These are phyloP conservation scores for Kregervanrija delftensis DNA, from an alignment of 805 yeast species.

Conservation along the genomic window DNA sequence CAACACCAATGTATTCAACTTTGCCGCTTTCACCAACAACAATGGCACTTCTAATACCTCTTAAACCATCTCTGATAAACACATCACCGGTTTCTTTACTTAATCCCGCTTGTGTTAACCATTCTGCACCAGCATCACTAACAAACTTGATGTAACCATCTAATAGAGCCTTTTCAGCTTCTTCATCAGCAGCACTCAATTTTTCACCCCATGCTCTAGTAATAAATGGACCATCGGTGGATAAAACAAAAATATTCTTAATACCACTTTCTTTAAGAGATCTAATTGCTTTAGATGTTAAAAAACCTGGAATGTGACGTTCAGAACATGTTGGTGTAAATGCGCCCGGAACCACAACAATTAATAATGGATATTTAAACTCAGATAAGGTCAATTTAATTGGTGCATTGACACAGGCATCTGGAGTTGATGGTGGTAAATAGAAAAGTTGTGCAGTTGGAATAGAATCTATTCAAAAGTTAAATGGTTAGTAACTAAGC, in stretches of 20 bases:
- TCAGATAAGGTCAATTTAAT: conserved; percentile 1
- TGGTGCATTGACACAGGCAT: conserved; percentile 6
- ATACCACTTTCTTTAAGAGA: conserved; percentile 33
- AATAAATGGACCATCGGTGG: conserved; percentile 39
- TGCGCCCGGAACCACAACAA: conserved; percentile 46
- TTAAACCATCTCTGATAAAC: conserved; percentile 9
- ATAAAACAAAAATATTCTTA: conserved; percentile 30
- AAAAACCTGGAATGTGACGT: conserved; percentile 35
- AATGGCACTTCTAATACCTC: conserved; percentile 53
- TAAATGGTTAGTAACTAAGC: no score
- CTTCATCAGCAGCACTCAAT: conserved; percentile 31
- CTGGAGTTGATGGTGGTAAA: conserved; percentile 8
- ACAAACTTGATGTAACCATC: conserved; percentile 34
- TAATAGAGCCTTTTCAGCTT: neutral
- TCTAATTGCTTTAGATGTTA: conserved; percentile 23
- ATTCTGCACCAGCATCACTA: conserved; percentile 44
- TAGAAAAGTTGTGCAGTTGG: neutral
- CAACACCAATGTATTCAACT: conserved; percentile 33
- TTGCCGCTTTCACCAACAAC: conserved; percentile 42
- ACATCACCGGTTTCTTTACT: conserved; percentile 7
- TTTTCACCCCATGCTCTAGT: conserved; percentile 42
- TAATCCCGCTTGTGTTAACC: conserved; percentile 6
- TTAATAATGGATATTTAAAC: conserved; percentile 8
- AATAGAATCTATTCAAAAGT: no score
- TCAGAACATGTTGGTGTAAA: conserved; percentile 45